These are phyloP conservation scores for Kernera saxatilis DNA, from an alignment of 345 rosid species.

Conservation along the genomic window DNA sequence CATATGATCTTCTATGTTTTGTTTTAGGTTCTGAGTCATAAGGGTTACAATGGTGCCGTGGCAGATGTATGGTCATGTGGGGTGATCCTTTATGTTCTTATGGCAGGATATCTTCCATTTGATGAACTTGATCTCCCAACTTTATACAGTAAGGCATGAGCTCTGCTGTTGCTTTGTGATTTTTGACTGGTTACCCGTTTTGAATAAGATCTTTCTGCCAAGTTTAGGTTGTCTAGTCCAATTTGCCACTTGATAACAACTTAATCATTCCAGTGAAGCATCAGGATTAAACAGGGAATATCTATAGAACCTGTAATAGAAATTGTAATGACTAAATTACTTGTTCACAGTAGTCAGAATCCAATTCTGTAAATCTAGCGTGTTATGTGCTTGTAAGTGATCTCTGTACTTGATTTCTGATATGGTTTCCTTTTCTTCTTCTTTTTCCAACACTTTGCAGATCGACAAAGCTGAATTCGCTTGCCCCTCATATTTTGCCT, in stretches of 20 bases:
- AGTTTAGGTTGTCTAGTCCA: neutral
- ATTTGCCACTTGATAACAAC: neutral
- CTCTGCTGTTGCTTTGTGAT: constrained; percentile 16
- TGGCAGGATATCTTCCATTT: constrained; percentile 98
- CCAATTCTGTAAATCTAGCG: neutral
- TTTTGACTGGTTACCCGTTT: neutral
- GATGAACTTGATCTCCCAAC: constrained; percentile 97
- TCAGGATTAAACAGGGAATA: neutral
- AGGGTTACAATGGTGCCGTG: constrained; percentile 88
- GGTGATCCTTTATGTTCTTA: constrained; percentile 85
- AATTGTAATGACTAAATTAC: neutral
- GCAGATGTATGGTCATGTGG: constrained; percentile 99
- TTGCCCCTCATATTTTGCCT: constrained; percentile 85
- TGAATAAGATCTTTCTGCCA: neutral
- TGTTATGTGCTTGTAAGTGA: neutral
- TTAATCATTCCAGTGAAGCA: neutral
- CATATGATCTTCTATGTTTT: constrained; percentile 11
- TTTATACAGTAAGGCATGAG: constrained; percentile 82
- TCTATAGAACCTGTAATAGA: neutral
- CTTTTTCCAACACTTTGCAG: constrained; percentile 35
- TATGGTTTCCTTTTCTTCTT: neutral
- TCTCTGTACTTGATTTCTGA: neutral
- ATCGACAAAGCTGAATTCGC: constrained; percentile 78
- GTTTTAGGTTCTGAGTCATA: constrained; percentile 86
- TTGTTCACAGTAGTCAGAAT: neutral